Percentiles rank a stretch among this genome's conserved stretches.
These are phyloP conservation scores for Drechslerella dactyloides DNA, from an alignment of 2,329 filamentous ascomycete species.

Conservation along the genomic window DNA sequence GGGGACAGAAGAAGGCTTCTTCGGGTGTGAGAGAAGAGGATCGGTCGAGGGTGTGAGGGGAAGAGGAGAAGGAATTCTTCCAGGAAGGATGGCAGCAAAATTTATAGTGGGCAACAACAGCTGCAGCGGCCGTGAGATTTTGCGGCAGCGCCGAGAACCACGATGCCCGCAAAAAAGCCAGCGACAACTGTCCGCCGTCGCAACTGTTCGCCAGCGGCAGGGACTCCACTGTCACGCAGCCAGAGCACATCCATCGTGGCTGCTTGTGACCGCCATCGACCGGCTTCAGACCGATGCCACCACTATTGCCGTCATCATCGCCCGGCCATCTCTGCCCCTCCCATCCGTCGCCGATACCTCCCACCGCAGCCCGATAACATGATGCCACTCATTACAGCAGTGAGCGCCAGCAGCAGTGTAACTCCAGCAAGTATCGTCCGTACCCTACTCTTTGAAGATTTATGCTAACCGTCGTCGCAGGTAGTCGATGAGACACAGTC, in stretches of 20 bases:
- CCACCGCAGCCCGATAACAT: too few species aligned
- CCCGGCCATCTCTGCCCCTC: too few species aligned
- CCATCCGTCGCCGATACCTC: too few species aligned
- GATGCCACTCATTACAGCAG: neutral
- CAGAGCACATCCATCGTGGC: too few species aligned
- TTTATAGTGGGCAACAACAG: neutral
- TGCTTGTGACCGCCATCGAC: too few species aligned
- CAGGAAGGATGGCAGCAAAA: neutral
- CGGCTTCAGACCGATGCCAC: too few species aligned
- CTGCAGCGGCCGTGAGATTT: neutral
- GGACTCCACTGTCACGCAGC: too few species aligned
- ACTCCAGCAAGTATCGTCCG: neutral
- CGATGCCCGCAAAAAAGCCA: neutral
- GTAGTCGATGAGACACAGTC: neutral
- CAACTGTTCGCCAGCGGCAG: too few species aligned
- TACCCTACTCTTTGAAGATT: neutral
- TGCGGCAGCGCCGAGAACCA: neutral
- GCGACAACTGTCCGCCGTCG: neutral
- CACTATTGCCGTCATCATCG: too few species aligned
- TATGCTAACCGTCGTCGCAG: neutral
- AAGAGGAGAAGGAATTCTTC: neutral
- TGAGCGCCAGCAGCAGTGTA: neutral
- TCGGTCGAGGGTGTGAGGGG: neutral
- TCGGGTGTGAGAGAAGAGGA: neutral
- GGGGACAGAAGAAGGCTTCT: too few species aligned